These are phyloP conservation scores for Cutaneotrichosporon sp. DNA, from an alignment of 1,284 basidiomycete genomes.

Conservation along the genomic window DNA sequence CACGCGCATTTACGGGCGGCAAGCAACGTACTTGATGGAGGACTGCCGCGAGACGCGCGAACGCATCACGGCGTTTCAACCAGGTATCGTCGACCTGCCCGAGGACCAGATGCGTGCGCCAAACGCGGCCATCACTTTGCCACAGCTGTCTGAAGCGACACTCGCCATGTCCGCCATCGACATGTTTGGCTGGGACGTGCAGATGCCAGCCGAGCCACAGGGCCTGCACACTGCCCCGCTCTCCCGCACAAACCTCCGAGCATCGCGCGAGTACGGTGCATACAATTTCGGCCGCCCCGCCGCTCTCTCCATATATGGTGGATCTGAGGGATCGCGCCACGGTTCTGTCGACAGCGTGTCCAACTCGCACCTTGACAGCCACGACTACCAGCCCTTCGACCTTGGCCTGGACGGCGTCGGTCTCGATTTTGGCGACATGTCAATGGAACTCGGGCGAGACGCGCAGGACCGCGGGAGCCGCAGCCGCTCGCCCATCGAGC, in stretches of 20 bases:
- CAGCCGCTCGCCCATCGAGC: neutral
- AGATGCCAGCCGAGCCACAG: conserved; percentile 3
- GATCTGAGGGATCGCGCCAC: conserved; percentile 23
- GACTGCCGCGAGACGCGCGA: conserved; percentile 94
- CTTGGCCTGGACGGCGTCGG: conserved; percentile 28
- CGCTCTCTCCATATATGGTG: conserved; percentile 49
- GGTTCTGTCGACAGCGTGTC: conserved; percentile 23
- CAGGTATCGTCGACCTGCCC: conserved; percentile 88
- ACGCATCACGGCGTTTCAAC: conserved; percentile 92
- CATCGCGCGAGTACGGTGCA: conserved; percentile 37
- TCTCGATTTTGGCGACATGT: conserved; percentile 46
- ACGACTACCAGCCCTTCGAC: conserved; percentile 58
- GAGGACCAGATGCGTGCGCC: conserved; percentile 85
- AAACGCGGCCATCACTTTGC: conserved; percentile 57
- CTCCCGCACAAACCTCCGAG: conserved; percentile 22
- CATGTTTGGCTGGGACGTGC: conserved; percentile 38
- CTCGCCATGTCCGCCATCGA: conserved; percentile 19
- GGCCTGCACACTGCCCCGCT: conserved; percentile 17
- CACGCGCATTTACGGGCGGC: conserved; percentile 93
- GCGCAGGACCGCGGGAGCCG: conserved; percentile 44
- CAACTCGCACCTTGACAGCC: conserved; percentile 65
- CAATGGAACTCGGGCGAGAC: conserved; percentile 66
- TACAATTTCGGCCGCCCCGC: conserved; percentile 41
- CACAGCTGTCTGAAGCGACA: conserved; percentile 11
- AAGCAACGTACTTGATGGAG: conserved; percentile 94